A percentile compares a stretch with the other conserved stretches of the same genome.
phyloP scores from a whole-genome alignment of 2,329 filamentous ascomycete genomes.

The Fusarium illudens region DNA sequence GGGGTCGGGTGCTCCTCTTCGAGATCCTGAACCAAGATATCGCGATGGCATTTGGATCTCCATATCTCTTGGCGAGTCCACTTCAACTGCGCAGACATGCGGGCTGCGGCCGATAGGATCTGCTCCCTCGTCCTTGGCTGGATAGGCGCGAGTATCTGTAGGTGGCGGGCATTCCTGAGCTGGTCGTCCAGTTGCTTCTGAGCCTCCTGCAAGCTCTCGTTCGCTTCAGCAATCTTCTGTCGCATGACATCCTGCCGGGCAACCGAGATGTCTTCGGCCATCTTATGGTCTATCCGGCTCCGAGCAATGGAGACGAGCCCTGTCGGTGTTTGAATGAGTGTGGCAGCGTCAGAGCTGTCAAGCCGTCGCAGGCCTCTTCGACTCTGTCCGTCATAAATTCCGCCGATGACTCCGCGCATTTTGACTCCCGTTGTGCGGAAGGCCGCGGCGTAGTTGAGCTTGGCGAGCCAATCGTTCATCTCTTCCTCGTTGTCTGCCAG shows the following conservation, averaged over 20 bases:
- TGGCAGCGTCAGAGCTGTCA: slow-evolving; percentile 67
- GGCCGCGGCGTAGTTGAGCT: slow-evolving; percentile 94
- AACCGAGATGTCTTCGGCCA: slow-evolving; percentile 85
- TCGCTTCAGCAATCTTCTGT: slow-evolving; percentile 82
- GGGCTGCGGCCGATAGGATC: slow-evolving; percentile 83
- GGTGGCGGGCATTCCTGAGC: slow-evolving; percentile 86
- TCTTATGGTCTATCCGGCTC: slow-evolving; percentile 78
- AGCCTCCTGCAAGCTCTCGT: slow-evolving; percentile 76
- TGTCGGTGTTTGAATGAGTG: slow-evolving; percentile 72
- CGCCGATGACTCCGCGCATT: slow-evolving; percentile 86
- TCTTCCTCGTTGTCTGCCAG: slow-evolving; percentile 90
- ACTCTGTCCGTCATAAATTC: slow-evolving; percentile 83
- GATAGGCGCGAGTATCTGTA: slow-evolving; percentile 88
- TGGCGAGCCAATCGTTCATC: slow-evolving; percentile 95
- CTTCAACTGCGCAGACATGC: slow-evolving; percentile 86
- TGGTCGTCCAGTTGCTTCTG: slow-evolving; percentile 84
- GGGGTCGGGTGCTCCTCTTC: slow-evolving; percentile 70
- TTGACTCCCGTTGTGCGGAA: slow-evolving; percentile 92
- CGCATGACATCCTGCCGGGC: slow-evolving; percentile 85
- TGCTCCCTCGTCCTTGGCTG: slow-evolving; percentile 89
- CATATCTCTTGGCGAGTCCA: slow-evolving; percentile 96
- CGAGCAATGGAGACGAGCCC: slow-evolving; percentile 79
- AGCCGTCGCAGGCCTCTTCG: slow-evolving; percentile 76
- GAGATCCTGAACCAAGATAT: slow-evolving; percentile 85
- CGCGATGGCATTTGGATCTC: slow-evolving; percentile 88